Conservation (phyloP, 208 protist genomes). For the Crithidia brevicula region DNA sequence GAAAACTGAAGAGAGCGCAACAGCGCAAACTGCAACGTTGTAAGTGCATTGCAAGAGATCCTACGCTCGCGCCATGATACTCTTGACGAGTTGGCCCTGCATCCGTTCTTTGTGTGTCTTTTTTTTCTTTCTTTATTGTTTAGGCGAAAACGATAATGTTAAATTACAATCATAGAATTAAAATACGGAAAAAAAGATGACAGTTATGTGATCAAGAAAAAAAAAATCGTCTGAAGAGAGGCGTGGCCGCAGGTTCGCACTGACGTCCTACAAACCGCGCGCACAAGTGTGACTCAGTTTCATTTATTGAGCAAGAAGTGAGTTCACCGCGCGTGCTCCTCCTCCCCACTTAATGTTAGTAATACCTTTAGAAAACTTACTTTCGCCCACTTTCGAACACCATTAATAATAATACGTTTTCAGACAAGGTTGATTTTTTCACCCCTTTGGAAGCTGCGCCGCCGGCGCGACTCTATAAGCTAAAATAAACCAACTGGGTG, state of each 20-base stretch:
- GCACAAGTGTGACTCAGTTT: neutral
- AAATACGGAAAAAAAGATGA: conserved; percentile 13
- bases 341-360: conserved; percentile 8
- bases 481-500: too few relatives aligned
- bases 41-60: too few relatives aligned
- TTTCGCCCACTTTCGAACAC: neutral
- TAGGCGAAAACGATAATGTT: conserved; percentile 8
- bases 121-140: neutral
- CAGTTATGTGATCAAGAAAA: conserved; percentile 14
- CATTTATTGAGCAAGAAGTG: neutral
- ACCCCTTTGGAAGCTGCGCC: too few relatives aligned
- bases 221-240: neutral
- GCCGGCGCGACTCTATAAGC: too few relatives aligned
- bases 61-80: too few relatives aligned
- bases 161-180: neutral
- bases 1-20: too few relatives aligned
- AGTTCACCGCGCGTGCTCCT: neutral
- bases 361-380: neutral
- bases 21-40: too few relatives aligned
- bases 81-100: too few relatives aligned
- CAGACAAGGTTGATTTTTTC: too few relatives aligned
- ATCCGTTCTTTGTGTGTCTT: neutral
- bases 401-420: neutral
- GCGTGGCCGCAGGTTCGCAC: neutral
- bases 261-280: neutral